phyloP scores from a whole-genome alignment of 164 flowering plant species.

The Cinnamomum chago region DNA sequence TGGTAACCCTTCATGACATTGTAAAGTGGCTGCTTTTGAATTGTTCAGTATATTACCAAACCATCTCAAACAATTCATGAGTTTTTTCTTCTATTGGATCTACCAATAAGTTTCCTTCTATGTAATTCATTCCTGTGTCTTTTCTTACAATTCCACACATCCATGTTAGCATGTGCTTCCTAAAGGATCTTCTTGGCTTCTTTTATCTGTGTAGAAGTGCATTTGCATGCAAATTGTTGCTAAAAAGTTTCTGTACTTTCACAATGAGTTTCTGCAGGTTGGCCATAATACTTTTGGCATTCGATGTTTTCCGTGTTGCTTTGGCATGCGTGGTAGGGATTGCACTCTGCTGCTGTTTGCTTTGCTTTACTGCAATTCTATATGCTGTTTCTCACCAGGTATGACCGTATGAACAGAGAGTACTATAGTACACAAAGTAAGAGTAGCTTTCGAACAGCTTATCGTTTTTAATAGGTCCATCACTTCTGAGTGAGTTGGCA shows the following conservation, averaged over 20 bases:
- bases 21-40: too few relatives aligned
- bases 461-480: neutral
- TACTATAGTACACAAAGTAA: neutral
- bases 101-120: too few relatives aligned
- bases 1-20: too few relatives aligned
- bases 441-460: neutral
- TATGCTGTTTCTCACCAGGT: constrained; percentile 99
- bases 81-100: too few relatives aligned
- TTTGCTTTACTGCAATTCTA: constrained; percentile 94
- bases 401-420: constrained; percentile 28
- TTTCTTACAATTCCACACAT: too few relatives aligned
- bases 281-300: constrained; percentile 89
- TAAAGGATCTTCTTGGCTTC: too few relatives aligned
- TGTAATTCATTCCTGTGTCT: too few relatives aligned
- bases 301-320: constrained; percentile 97
- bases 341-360: constrained; percentile 98
- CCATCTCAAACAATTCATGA: too few relatives aligned
- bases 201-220: too few relatives aligned
- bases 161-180: too few relatives aligned
- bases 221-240: neutral
- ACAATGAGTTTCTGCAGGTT: constrained; percentile 63
- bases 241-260: constrained; percentile 3
- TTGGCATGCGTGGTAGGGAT: constrained; percentile 93
- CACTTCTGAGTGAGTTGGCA: constrained; percentile 24
- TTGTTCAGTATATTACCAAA: too few relatives aligned